Percentiles rank a stretch among this genome's conserved stretches.
phyloP scores from a whole-genome alignment of 2,329 filamentous ascomycete species.

The Aspergillus pseudotamarii region DNA sequence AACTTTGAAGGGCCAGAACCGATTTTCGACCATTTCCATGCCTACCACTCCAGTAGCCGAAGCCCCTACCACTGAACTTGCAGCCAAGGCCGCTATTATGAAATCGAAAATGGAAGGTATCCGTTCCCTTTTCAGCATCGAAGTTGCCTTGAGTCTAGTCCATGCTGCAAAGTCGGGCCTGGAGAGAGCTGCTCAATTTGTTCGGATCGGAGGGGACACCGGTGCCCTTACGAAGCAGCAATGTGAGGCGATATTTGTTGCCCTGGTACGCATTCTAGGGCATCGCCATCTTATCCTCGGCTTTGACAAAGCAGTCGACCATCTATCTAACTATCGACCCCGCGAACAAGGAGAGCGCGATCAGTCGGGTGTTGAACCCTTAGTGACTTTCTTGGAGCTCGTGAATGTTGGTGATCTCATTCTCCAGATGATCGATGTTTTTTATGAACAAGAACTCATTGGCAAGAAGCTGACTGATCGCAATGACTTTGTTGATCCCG shows the following conservation, averaged over 20 bases:
- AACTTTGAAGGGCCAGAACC: constrained; percentile 33
- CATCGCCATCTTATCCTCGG: constrained; percentile 86
- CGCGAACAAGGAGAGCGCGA: constrained; percentile 68
- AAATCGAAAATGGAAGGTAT: constrained; percentile 92
- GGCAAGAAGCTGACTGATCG: constrained; percentile 80
- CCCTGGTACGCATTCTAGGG: constrained; percentile 80
- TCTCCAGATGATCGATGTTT: constrained; percentile 98
- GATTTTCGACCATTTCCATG: constrained; percentile 42
- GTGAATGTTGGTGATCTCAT: constrained; percentile 98
- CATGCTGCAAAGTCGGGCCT: constrained; percentile 86
- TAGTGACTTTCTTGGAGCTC: constrained; percentile 94
- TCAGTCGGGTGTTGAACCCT: constrained; percentile 76
- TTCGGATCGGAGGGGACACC: constrained; percentile 74
- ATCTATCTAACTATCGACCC: constrained; percentile 89
- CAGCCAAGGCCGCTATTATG: constrained; percentile 97
- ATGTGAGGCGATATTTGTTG: constrained; percentile 86
- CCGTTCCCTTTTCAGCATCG: constrained; percentile 91
- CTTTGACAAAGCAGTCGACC: constrained; percentile 88
- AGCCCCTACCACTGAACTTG: constrained; percentile 85
- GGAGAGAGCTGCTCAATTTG: constrained; percentile 81
- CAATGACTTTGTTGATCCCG: constrained; percentile 91
- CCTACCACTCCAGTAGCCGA: constrained; percentile 54
- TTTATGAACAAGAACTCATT: constrained; percentile 93
- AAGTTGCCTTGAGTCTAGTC: constrained; percentile 86
- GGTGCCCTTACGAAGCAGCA: constrained; percentile 84